Percentiles rank a stretch among this genome's conserved stretches.
These are phyloP conservation scores for Scortechinia acanthostroma DNA, from an alignment of 2,329 filamentous ascomycete genomes.

Conservation along the genomic window DNA sequence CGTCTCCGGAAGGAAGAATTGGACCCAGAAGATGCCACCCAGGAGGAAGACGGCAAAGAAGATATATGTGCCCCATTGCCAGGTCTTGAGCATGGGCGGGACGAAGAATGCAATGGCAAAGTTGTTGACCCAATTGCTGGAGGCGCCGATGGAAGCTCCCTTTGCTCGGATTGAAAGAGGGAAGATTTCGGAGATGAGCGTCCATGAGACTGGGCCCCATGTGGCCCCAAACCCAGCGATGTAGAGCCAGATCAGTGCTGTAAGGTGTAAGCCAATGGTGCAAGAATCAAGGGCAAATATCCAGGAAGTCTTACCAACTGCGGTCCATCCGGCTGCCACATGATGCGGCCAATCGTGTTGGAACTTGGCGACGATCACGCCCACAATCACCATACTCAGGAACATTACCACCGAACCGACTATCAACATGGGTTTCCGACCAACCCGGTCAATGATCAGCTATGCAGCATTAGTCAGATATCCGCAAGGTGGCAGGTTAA, in stretches of 20 bases:
- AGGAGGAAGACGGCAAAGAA: slow-evolving; percentile 45
- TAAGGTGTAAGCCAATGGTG: neutral
- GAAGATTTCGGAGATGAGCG: slow-evolving; percentile 25
- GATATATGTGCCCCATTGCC: slow-evolving; percentile 44
- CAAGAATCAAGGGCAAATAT: no score
- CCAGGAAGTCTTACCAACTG: slow-evolving; percentile 14
- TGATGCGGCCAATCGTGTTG: slow-evolving; percentile 24
- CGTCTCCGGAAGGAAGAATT: slow-evolving; percentile 43
- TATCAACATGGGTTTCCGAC: slow-evolving; percentile 27
- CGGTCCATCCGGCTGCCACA: slow-evolving; percentile 24
- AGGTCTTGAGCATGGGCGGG: slow-evolving; percentile 27
- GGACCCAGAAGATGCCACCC: slow-evolving; percentile 36
- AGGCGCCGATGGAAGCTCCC: slow-evolving; percentile 30
- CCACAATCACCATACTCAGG: slow-evolving; percentile 25
- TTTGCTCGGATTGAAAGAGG: slow-evolving; percentile 24
- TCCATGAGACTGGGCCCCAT: slow-evolving; percentile 23
- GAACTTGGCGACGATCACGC: slow-evolving; percentile 28
- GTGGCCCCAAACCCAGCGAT: slow-evolving; percentile 16
- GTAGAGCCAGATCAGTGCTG: slow-evolving; percentile 18
- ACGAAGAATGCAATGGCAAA: slow-evolving; percentile 37
- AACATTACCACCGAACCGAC: slow-evolving; percentile 27
- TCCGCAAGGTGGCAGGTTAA: neutral
- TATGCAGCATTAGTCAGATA: slow-evolving; percentile 30
- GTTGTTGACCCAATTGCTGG: slow-evolving; percentile 34
- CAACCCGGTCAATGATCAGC: slow-evolving; percentile 34